These are phyloP conservation scores for Pleodorina starrii DNA, from an alignment of 139 green algal species.

Conservation along the genomic window DNA sequence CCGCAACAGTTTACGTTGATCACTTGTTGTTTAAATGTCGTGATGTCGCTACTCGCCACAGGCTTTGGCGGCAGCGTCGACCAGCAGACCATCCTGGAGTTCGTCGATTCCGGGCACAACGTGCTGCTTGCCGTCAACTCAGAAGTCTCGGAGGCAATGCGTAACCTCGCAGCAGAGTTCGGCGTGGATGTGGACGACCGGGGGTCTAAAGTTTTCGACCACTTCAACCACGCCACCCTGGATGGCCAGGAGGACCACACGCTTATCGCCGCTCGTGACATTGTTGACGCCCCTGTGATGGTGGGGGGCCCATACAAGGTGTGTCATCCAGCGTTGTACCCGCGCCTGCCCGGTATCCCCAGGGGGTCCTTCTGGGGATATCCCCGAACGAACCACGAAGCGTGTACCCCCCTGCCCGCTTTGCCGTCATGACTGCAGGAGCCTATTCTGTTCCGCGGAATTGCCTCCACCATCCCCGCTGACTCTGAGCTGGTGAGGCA, in stretches of 20 bases:
- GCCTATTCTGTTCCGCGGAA: slow-evolving; percentile 79
- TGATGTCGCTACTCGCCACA: slow-evolving; percentile 36
- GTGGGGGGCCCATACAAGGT: slow-evolving; percentile 50
- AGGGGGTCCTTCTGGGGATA: background rate
- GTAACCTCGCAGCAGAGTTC: slow-evolving; percentile 71
- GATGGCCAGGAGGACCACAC: slow-evolving; percentile 56
- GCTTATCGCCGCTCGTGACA: slow-evolving; percentile 41
- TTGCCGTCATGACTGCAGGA: slow-evolving; percentile 45
- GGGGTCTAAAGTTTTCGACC: slow-evolving; percentile 67
- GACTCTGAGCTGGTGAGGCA: slow-evolving; percentile 76
- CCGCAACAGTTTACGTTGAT: background rate
- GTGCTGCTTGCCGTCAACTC: slow-evolving; percentile 81
- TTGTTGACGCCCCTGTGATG: slow-evolving; percentile 46
- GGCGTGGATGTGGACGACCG: slow-evolving; percentile 86
- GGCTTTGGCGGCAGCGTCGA: slow-evolving; percentile 79
- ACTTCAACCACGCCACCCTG: slow-evolving; percentile 55
- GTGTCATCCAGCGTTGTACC: background rate
- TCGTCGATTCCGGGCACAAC: slow-evolving; percentile 88
- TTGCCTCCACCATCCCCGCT: slow-evolving; percentile 69
- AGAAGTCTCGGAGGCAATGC: slow-evolving; percentile 67
- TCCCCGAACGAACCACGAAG: too few species aligned
- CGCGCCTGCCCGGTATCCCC: background rate
- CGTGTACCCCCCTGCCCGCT: too few species aligned
- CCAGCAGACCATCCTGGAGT: slow-evolving; percentile 80
- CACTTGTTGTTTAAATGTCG: background rate